Conservation (phyloP, 331 rosid genomes). For the Ulmus americana region DNA sequence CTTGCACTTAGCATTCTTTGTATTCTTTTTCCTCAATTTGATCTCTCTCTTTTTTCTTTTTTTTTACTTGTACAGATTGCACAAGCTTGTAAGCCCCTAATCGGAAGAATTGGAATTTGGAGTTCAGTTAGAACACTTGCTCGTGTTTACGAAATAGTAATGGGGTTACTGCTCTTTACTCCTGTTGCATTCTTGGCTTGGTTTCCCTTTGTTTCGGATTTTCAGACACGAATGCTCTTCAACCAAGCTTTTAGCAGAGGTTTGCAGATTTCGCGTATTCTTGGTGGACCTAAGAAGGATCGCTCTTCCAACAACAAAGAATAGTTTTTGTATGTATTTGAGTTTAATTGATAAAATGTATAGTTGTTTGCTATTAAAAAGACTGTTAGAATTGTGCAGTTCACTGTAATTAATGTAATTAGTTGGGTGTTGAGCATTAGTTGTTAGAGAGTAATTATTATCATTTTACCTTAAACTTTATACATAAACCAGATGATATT, state of each 20-base stretch:
- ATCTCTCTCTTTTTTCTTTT: slow-evolving; percentile 3
- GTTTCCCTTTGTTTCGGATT: slow-evolving; percentile 96
- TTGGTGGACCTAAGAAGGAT: slow-evolving; percentile 71
- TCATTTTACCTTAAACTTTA: no score
- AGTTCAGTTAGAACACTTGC: slow-evolving; percentile 67
- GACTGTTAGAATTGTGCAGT: no score
- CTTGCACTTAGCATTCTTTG: not conserved
- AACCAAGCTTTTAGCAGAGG: slow-evolving; percentile 99
- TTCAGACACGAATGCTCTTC: slow-evolving; percentile 92
- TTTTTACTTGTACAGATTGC: slow-evolving; percentile 54
- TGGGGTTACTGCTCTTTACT: slow-evolving; percentile 81
- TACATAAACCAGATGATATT: no score
- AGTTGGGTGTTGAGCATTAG: no score
- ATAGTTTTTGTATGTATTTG: slow-evolving; percentile 22
- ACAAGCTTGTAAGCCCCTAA: slow-evolving; percentile 75
- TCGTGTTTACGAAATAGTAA: slow-evolving; percentile 72
- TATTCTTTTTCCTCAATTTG: not conserved
- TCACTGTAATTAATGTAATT: no score
- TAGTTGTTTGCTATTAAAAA: no score
- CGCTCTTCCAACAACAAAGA: slow-evolving; percentile 58
- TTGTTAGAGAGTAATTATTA: no score
- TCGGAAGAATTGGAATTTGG: slow-evolving; percentile 52
- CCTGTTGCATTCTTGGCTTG: slow-evolving; percentile 96
- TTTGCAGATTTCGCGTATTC: slow-evolving; percentile 85
- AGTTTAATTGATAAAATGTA: no score